Base-by-base conservation (phyloP, 176 grass and related monocot genomes). In the Carex myosuroides region DNA sequence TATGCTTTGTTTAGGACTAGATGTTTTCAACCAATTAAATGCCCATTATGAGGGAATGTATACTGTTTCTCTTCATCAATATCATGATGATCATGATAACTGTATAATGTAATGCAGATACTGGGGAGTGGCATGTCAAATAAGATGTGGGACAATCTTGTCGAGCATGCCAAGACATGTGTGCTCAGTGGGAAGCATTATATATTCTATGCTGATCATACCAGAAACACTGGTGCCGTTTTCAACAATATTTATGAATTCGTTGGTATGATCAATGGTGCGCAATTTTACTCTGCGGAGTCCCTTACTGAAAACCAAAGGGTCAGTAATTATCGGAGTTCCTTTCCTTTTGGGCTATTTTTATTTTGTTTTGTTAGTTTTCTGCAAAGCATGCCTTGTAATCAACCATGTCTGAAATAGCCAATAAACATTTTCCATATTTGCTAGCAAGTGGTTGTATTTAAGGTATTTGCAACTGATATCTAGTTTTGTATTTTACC, bases 221-320 rank as follows among this genome's bases (percentile, higher is more conserved):
- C 89, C 56, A 87, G 79, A 88, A 91, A 39, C 58, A 83, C 85
- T 63, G 89, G 91, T 44, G 91, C 94, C 41, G 88, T 97, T 69
- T 97, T 97, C 89, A 97, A 90, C 89, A 97, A 91, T 83, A 93
- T 93, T 59, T 97, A 89, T 81, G 94, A 97, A 81, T 97, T 97
- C 32, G 76, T 83, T 80, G 91, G 94, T 77, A 81, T 97, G 89
- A 93, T 97, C 75, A 85, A 86, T 88, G 94, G 85, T 52, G 94
- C 88, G 53, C 91, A 97, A 66, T 93, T 88, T 79, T 90, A 89
- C 75, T 93, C 94, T 79, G 86, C 94, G 68, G 94, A 93, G 69
- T 89, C 90, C 62, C 91, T 97, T 30, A 87, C 74, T 26, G 94
- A 97, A 88, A 93, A 81, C 65, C 87, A 91, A 81, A 97, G 86